Conservation (phyloP, 495 filamentous ascomycete genomes). For the Aspergillus funiculosus region DNA sequence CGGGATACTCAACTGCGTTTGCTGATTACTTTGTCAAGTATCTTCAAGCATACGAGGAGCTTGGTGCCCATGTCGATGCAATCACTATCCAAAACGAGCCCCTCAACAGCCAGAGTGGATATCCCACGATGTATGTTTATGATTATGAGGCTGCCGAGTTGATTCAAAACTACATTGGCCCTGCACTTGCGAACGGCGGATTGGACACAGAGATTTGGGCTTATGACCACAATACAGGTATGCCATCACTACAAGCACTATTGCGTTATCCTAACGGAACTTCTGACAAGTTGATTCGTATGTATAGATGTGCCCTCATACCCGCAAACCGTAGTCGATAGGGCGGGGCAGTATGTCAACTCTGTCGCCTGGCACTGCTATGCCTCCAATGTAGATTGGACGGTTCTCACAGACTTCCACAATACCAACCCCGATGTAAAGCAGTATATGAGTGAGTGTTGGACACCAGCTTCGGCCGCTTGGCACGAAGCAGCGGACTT, state of each 20-base stretch:
- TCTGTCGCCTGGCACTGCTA: conserved; percentile 56
- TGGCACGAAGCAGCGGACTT: conserved; percentile 50
- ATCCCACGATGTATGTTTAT: conserved; percentile 50
- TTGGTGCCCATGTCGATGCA: conserved; percentile 45
- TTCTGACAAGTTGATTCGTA: background rate
- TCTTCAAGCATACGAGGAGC: conserved; percentile 42
- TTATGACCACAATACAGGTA: conserved; percentile 54
- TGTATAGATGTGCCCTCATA: conserved; percentile 34
- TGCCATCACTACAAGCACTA: no score
- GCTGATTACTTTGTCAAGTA: conserved; percentile 54
- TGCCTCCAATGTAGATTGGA: conserved; percentile 42
- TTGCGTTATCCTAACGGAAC: no score
- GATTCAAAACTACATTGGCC: conserved; percentile 46
- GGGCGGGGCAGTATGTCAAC: conserved; percentile 37
- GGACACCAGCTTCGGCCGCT: conserved; percentile 39
- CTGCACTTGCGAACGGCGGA: conserved; percentile 37
- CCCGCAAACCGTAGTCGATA: conserved; percentile 43
- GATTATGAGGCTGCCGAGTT: conserved; percentile 44
- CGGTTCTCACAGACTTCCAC: conserved; percentile 45
- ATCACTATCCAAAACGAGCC: conserved; percentile 56
- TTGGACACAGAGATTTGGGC: conserved; percentile 47
- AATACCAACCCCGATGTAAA: conserved; percentile 36
- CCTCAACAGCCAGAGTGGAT: conserved; percentile 46
- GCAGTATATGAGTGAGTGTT: conserved; percentile 59
- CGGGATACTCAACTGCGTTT: conserved; percentile 38